Percentiles rank a stretch among this genome's conserved stretches.
These are phyloP conservation scores for Aureobasidium sp. DNA, from an alignment of 2,329 filamentous ascomycete genomes.

Conservation along the genomic window DNA sequence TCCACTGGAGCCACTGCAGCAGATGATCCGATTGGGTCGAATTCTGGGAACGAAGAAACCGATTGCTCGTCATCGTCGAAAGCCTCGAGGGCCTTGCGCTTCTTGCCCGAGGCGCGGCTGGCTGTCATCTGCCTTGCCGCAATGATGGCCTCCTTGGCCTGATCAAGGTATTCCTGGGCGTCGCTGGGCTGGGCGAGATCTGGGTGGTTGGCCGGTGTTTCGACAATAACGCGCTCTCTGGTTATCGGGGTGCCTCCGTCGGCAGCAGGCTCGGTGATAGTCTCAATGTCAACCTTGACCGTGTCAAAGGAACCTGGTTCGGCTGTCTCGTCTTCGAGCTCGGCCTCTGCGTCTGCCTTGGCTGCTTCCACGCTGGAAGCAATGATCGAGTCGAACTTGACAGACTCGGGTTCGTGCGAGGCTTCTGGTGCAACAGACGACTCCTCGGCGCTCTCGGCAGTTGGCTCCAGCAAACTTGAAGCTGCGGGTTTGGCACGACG, in stretches of 20 bases:
- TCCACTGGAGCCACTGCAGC: constrained; percentile 30
- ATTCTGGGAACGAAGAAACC: constrained; percentile 31
- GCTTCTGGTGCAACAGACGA: constrained; percentile 28
- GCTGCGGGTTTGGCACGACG: constrained; percentile 33
- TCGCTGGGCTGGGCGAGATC: constrained; percentile 70
- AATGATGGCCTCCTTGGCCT: constrained; percentile 83
- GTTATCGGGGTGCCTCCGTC: constrained; percentile 58
- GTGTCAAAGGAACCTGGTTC: constrained; percentile 34
- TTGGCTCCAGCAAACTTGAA: constrained; percentile 26
- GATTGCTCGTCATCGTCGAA: constrained; percentile 47
- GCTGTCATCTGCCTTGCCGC: constrained; percentile 51
- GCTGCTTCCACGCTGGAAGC: constrained; percentile 16
- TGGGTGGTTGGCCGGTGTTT: constrained; percentile 60
- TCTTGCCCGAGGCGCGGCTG: constrained; percentile 34
- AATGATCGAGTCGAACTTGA: constrained; percentile 21
- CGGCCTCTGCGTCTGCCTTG: constrained; percentile 13
- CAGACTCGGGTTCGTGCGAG: constrained; percentile 23
- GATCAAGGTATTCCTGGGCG: constrained; percentile 73
- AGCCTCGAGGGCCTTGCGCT: constrained; percentile 70
- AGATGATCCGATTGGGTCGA: background rate
- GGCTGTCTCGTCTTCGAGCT: constrained; percentile 40
- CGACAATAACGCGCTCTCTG: constrained; percentile 66
- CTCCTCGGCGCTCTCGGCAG: constrained; percentile 27
- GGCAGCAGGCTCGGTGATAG: constrained; percentile 47
- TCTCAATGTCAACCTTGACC: constrained; percentile 64